Percentiles rank a stretch among this genome's conserved stretches.
Evolutionary conservation across 805 yeast species (phyloP).

Genomic region (Myxozyma neglecta): DNA sequence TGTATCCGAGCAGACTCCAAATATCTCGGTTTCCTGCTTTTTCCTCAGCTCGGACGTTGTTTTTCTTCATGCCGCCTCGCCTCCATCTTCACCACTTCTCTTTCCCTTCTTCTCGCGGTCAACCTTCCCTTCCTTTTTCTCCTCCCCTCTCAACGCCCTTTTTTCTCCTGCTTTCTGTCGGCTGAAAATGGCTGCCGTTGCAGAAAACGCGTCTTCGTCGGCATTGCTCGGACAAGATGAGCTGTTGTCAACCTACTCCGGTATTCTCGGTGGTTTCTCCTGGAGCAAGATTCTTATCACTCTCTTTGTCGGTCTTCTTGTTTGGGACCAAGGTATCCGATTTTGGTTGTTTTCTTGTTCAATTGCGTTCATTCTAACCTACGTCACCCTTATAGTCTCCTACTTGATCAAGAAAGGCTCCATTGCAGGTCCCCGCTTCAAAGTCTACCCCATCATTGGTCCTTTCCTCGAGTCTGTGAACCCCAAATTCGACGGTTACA

Average conservation of each 20-base stretch:
- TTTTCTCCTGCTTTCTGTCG: neutral
- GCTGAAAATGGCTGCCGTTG: slow-evolving; percentile 4
- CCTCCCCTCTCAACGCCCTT: neutral
- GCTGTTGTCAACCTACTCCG: neutral
- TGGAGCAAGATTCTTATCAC: slow-evolving; percentile 12
- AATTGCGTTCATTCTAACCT: neutral
- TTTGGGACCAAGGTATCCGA: slow-evolving; percentile 31
- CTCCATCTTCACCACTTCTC: neutral
- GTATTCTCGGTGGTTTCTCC: slow-evolving; percentile 8
- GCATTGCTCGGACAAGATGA: slow-evolving; percentile 1
- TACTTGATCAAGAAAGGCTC: slow-evolving; percentile 80
- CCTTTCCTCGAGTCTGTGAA: slow-evolving; percentile 92
- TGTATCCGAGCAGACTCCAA: no score
- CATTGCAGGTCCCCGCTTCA: slow-evolving; percentile 86
- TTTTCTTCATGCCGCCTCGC: neutral
- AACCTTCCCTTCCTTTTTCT: neutral
- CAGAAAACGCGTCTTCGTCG: slow-evolving; percentile 6
- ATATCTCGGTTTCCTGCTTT: no score
- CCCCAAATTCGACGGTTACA: slow-evolving; percentile 92
- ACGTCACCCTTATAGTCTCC: slow-evolving; percentile 64
- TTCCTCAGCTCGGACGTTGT: neutral
- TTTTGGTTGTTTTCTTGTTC: neutral
- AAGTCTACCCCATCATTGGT: slow-evolving; percentile 93
- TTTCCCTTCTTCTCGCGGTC: neutral
- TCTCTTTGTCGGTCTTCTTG: slow-evolving; percentile 12